Base-by-base conservation (phyloP, 352 stramenopile genomes). In the Plasmopara muralis region DNA sequence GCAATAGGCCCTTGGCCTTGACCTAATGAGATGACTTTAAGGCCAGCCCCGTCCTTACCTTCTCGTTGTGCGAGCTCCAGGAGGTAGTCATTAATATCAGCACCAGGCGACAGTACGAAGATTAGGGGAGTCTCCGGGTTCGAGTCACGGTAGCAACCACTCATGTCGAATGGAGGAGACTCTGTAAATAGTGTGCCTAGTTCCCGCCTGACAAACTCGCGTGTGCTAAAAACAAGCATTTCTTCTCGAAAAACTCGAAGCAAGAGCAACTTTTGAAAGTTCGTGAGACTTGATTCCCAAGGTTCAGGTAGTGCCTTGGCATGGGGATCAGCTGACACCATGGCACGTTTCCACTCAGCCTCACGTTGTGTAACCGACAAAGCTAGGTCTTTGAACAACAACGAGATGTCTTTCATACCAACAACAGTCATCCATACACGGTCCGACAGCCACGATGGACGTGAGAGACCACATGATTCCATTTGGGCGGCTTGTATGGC, bases 41-140 rank as follows among this genome's bases (percentile, higher is more conserved):
- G 71, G 0, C 74, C 83, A 0, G 74, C 62, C 8, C 85, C 81
- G 43, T 93, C 86, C 53, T 97, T 97, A 0, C 83, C 87, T 48
- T 96, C 91, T 49, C 87, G 70, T 43, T 93, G 85, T 1, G 88
- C 89, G 0, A 98, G 70, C 18, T 95, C 78, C 14, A 97, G 60
- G 4, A 98, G 66, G 47, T 97, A 97, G 55, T 97, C 87, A 35
- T 93, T 98, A 42, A 96, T 93, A 61, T 98, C 93, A 0, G 92
- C 93, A 34, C 93, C 93, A 16, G 89, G 85, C 6, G 74, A 96
- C 2, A 97, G 61, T 38, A 98, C 87, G 55, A 98, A 98, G 45
- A 98, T 98, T 25, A 98, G 62, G 10, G 93, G 93, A 15, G 87
- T 97, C 44, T 85, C 73, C 6, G 76, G 76, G n/a, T 80, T 93